Conservation (phyloP, 768 basidiomycete species). For the Pulveroboletus sp. region DNA sequence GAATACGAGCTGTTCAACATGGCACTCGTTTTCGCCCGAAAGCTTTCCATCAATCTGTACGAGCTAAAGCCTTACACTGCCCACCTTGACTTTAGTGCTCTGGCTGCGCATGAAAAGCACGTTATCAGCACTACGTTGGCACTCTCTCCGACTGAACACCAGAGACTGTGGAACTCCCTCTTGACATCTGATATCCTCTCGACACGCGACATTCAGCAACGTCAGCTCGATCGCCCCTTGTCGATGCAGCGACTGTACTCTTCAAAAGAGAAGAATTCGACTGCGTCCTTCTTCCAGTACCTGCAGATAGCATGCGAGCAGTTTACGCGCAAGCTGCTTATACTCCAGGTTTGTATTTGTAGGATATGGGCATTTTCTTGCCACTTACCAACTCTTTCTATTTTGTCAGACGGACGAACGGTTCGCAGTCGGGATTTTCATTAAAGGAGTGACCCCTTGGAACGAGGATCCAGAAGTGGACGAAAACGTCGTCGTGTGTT, state of each 20-base stretch:
- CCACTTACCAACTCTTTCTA: background rate
- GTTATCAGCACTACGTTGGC: slow-evolving; percentile 41
- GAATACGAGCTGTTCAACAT: slow-evolving; percentile 60
- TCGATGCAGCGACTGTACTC: slow-evolving; percentile 59
- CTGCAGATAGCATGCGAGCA: slow-evolving; percentile 51
- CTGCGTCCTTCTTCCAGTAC: slow-evolving; percentile 58
- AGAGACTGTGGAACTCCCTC: slow-evolving; percentile 61
- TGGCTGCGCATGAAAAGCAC: slow-evolving; percentile 51
- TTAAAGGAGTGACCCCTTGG: slow-evolving; percentile 55
- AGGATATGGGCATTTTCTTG: no score
- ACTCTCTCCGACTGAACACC: slow-evolving; percentile 38
- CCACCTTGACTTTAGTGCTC: slow-evolving; percentile 54
- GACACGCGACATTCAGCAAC: slow-evolving; percentile 45
- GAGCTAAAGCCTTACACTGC: slow-evolving; percentile 38
- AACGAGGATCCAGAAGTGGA: slow-evolving; percentile 54
- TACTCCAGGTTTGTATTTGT: slow-evolving; percentile 45
- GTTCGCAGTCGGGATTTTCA: slow-evolving; percentile 60
- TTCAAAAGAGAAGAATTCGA: slow-evolving; percentile 42
- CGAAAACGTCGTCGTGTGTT: slow-evolving; percentile 56
- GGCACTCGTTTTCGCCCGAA: slow-evolving; percentile 42
- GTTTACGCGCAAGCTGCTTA: slow-evolving; percentile 53
- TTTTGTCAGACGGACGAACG: slow-evolving; percentile 50
- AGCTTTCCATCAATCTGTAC: slow-evolving; percentile 38
- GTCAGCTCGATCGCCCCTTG: slow-evolving; percentile 48
- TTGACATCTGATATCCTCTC: slow-evolving; percentile 56